Conservation (phyloP, 768 basidiomycete genomes). For the Lentinula sp. region DNA sequence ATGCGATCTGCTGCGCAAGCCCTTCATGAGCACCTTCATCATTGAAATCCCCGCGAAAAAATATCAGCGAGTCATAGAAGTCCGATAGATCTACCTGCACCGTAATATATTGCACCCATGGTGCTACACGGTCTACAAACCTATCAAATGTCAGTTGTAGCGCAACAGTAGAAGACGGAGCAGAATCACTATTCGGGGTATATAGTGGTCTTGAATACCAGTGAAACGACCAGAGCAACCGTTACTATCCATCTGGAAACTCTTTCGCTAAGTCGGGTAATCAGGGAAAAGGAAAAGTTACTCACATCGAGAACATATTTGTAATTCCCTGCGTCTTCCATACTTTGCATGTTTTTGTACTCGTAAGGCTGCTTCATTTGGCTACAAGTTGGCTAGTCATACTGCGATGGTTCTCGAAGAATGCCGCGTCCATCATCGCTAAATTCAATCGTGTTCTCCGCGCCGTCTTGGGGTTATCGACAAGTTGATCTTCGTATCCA, state of each 20-base stretch:
- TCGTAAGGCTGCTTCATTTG: constrained; percentile 39
- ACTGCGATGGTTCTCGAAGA: constrained; percentile 36
- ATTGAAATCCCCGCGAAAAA: constrained; percentile 59
- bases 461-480: constrained; percentile 25
- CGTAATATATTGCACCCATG: constrained; percentile 74
- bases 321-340: constrained; percentile 39
- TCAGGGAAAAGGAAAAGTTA: constrained; percentile 7
- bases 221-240: constrained; percentile 63
- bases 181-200: constrained; percentile 56
- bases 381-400: constrained; percentile 35
- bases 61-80: constrained; percentile 62
- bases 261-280: neutral
- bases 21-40: constrained; percentile 52
- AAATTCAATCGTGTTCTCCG: constrained; percentile 29
- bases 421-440: constrained; percentile 51
- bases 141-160: constrained; percentile 17
- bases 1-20: constrained; percentile 50
- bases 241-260: constrained; percentile 43
- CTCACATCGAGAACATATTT: constrained; percentile 56
- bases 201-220: constrained; percentile 58
- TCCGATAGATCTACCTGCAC: constrained; percentile 58
- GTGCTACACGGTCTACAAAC: constrained; percentile 46
- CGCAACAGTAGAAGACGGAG: neutral
- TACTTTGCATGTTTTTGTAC: constrained; percentile 34
- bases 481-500: constrained; percentile 13